Evolutionary conservation across 176 grass and related monocot genomes (phyloP), one percentile per base, ranked within the genome.

Genomic region (Phoenix dactylifera): DNA sequence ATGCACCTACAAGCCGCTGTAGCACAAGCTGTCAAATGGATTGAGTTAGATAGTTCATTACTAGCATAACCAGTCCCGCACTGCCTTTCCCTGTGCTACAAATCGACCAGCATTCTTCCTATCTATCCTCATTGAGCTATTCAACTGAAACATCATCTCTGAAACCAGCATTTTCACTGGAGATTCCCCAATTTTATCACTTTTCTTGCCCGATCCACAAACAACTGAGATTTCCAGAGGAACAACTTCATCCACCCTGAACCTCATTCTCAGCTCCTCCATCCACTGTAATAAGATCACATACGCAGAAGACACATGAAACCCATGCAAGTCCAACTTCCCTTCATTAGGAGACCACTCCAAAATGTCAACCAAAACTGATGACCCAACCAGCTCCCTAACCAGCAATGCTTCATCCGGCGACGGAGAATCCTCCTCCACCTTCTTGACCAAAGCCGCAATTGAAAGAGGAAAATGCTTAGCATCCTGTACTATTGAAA

Each of bases 291-390:
- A 70, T 66, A 97, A 74, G 60, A 91, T 55, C 18, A 97, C 76
- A 75, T 83, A 91, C 1, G 84, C 78, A 54, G 93, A 66, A 62
- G 74, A 58, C 24, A 61, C 69, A 59, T 66, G 83, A 44, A 88
- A 97, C 1, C 93, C 87, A 49, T 92, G 93, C 18, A 97, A 80
- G 26, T 97, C 89, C 72, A 97, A 73, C 76, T 97, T 97, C 48
- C 80, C 79, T 52, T 85, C 84, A 2, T 75, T 62, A 25, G 83
- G 68, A 1, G 78, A 85, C 93, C 87, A 97, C 19, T 75, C 29
- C 69, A 80, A 74, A 3, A 73, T 83, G 57, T 85, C 80, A 18
- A 52, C 32, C 52, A 91, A 28, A 50, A 88, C 60, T 0, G 75
- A 82, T 0, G 87, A 88, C 0, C 18, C 16, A 30, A 85, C 62